Conservation (phyloP, 2,329 filamentous ascomycete species). For the Clarireedia paspali region DNA sequence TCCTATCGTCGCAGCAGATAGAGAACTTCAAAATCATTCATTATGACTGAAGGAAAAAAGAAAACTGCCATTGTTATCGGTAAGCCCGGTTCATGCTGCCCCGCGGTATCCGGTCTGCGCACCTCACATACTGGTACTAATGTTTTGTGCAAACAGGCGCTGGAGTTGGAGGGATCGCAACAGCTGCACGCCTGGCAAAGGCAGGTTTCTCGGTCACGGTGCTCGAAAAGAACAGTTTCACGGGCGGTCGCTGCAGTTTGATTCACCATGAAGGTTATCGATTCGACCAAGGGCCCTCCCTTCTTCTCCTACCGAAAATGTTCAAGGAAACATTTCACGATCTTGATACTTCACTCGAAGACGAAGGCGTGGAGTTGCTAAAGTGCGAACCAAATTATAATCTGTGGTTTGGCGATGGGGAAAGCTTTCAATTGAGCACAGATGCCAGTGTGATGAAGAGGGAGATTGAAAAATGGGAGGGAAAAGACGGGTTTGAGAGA, state of each 20-base stretch:
- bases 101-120: background rate
- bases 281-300: slow-evolving; percentile 71
- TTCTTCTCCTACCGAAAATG: slow-evolving; percentile 62
- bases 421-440: slow-evolving; percentile 55
- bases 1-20: slow-evolving; percentile 14
- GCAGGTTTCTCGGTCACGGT: slow-evolving; percentile 66
- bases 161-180: slow-evolving; percentile 64
- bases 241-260: slow-evolving; percentile 63
- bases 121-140: background rate
- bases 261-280: slow-evolving; percentile 53
- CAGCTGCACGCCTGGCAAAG: slow-evolving; percentile 62
- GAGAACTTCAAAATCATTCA: background rate
- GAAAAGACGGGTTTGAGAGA: slow-evolving; percentile 61
- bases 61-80: slow-evolving; percentile 47
- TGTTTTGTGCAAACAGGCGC: slow-evolving; percentile 42
- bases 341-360: slow-evolving; percentile 56
- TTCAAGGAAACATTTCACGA: slow-evolving; percentile 64
- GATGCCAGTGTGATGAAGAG: slow-evolving; percentile 63
- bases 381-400: slow-evolving; percentile 73
- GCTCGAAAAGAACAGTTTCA: slow-evolving; percentile 69
- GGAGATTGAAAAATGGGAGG: slow-evolving; percentile 67
- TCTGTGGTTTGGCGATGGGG: slow-evolving; percentile 64
- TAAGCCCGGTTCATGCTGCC: slow-evolving; percentile 25
- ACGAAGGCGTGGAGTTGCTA: slow-evolving; percentile 58
- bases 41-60: slow-evolving; percentile 23